Conservation (phyloP, 176 grass and related monocot species). For the barley (Hordeum vulgare) region MorexV3_pseudomolecules_assembly NC_058523.1:91550903-91551402, state of each 20-base stretch:
- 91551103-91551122: slow-evolving; percentile 65
- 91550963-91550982: slow-evolving; percentile 24
- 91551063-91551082: slow-evolving; percentile 30
- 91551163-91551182: slow-evolving; percentile 24
- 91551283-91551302: too few relatives aligned
- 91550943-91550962: slow-evolving; percentile 35
- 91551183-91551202: slow-evolving; percentile 50
- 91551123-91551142: slow-evolving; percentile 76
- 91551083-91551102: slow-evolving; percentile 34
- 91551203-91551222: slow-evolving; percentile 30
- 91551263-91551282: not conserved
- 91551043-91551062: slow-evolving; percentile 25
- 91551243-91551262: not conserved
- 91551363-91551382: not conserved
- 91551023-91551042: slow-evolving; percentile 50
- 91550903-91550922: slow-evolving; percentile 39
- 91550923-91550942: slow-evolving; percentile 50
- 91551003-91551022: slow-evolving; percentile 6
- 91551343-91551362: too few relatives aligned
- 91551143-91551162: slow-evolving; percentile 81
- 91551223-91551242: slow-evolving; percentile 39
- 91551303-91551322: too few relatives aligned
- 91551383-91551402: slow-evolving; percentile 46
- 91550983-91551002: slow-evolving; percentile 26
- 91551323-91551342: not conserved